A percentile compares a stretch with the other conserved stretches of the same genome.
phyloP scores from a whole-genome alignment of 2,329 filamentous ascomycete species.

The Nigrograna mackinnonii region DNA sequence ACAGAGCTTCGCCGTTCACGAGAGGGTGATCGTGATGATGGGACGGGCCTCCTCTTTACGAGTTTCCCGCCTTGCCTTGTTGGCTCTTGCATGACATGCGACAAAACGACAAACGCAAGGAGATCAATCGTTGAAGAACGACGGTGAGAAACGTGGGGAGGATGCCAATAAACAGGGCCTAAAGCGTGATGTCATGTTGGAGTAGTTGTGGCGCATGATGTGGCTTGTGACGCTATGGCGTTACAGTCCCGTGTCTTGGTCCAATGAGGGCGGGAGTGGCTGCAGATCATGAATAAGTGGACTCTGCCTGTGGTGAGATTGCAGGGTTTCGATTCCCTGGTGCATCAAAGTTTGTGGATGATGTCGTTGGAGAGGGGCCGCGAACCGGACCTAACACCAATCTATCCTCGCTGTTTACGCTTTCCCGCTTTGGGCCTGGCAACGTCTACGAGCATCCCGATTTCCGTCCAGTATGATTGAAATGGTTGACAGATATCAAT shows the following conservation, averaged over 20 bases:
- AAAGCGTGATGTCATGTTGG: slow-evolving; percentile 11
- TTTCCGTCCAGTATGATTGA: too few relatives aligned
- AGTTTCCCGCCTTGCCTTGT: slow-evolving; percentile 29
- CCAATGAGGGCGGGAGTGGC: background rate
- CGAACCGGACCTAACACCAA: too few relatives aligned
- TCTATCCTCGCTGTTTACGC: too few relatives aligned
- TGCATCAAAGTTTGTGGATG: too few relatives aligned
- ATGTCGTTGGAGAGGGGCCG: too few relatives aligned
- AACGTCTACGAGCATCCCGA: background rate
- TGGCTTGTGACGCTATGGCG: slow-evolving; percentile 3
- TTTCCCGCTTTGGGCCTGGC: too few relatives aligned
- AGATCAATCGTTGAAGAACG: slow-evolving; percentile 7
- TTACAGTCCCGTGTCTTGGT: background rate
- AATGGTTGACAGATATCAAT: too few relatives aligned
- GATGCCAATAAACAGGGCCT: slow-evolving; percentile 10
- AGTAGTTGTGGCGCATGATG: slow-evolving; percentile 9
- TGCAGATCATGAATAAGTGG: background rate
- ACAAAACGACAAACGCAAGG: background rate
- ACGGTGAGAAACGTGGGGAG: background rate
- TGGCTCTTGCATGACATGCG: slow-evolving; percentile 11
- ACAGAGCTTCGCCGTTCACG: slow-evolving; percentile 3
- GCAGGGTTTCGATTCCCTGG: too few relatives aligned
- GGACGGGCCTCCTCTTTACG: slow-evolving; percentile 34
- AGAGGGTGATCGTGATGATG: slow-evolving; percentile 4
- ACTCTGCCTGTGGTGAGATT: too few relatives aligned